phyloP scores from a whole-genome alignment of 495 filamentous ascomycete species.

The Tuber brumale region DNA sequence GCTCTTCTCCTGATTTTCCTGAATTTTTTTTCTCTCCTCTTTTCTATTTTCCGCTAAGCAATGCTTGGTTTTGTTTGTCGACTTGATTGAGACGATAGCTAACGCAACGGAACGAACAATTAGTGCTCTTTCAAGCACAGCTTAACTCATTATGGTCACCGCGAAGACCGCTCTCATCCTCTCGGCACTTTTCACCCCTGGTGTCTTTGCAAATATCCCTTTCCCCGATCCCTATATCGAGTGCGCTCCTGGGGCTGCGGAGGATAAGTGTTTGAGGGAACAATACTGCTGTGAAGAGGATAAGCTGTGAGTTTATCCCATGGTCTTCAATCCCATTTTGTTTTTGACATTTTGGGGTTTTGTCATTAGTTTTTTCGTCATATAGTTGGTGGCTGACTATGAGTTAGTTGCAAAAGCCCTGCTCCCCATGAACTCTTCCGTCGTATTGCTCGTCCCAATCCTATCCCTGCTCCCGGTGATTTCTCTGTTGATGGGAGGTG shows the following conservation, averaged over 20 bases:
- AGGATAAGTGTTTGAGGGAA: slow-evolving; percentile 14
- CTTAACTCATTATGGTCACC: slow-evolving; percentile 30
- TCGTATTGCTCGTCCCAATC: slow-evolving; percentile 17
- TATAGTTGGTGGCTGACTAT: not conserved
- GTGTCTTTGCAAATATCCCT: slow-evolving; percentile 27
- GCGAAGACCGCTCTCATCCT: slow-evolving; percentile 21
- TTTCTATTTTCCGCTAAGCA: slow-evolving; percentile 7
- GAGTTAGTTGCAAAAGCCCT: not conserved
- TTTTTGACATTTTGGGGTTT: not conserved
- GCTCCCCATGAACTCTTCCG: slow-evolving; percentile 12
- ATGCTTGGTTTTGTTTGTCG: not conserved
- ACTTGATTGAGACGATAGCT: slow-evolving; percentile 3
- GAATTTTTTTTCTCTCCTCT: not conserved
- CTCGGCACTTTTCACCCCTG: slow-evolving; percentile 29
- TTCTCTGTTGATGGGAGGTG: slow-evolving; percentile 25
- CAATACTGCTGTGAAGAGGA: slow-evolving; percentile 5
- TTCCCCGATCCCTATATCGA: not conserved
- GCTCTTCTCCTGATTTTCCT: not conserved
- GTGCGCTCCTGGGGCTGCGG: not conserved
- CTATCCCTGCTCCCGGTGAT: slow-evolving; percentile 29
- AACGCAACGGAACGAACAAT: slow-evolving; percentile 6
- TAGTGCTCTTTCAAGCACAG: slow-evolving; percentile 12
- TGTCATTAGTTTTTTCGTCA: not conserved
- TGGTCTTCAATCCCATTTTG: not conserved
- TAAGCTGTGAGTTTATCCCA: slow-evolving; percentile 7